A percentile compares a stretch with the other conserved stretches of the same genome.
Conservation (phyloP, 208 protist genomes). For the Acanthamoeba divionensis region DNA sequence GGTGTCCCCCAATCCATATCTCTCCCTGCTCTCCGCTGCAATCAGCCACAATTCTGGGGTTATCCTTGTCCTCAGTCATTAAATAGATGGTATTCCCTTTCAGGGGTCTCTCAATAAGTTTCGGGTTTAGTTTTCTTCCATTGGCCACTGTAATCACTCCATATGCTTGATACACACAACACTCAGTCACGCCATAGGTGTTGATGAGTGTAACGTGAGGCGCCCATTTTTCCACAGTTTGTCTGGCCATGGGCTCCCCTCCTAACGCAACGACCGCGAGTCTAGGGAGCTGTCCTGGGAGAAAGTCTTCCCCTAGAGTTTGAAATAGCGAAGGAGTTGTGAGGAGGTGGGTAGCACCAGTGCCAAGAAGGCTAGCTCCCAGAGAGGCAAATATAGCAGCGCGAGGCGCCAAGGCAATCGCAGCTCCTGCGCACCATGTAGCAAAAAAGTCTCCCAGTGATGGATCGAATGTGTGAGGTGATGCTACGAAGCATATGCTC, state of each 20-base stretch:
- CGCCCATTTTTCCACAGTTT: neutral
- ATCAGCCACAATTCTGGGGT: neutral
- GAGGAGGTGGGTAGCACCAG: neutral
- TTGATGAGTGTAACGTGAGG: neutral
- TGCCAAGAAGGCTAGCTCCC: neutral
- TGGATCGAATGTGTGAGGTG: conserved; percentile 26
- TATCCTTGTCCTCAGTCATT: neutral
- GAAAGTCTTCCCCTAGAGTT: neutral
- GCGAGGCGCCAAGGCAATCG: conserved; percentile 1
- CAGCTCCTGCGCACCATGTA: conserved; percentile 27
- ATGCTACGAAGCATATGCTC: conserved; percentile 44
- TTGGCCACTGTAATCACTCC: neutral
- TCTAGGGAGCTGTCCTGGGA: neutral
- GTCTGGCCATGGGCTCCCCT: conserved; percentile 17
- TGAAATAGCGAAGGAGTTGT: conserved; percentile 18
- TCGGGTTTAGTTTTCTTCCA: neutral
- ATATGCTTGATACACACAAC: conserved; percentile 32
- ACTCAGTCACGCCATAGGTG: conserved; percentile 49
- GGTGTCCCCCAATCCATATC: conserved; percentile 28
- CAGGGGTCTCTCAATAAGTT: neutral
- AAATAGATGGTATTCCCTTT: neutral
- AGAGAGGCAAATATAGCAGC: neutral
- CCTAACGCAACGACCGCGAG: conserved; percentile 18
- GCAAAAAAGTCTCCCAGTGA: conserved; percentile 37
- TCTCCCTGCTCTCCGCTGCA: conserved; percentile 26